Conservation (phyloP, 306 rosid genomes). For the Castanea mollissima region DNA sequence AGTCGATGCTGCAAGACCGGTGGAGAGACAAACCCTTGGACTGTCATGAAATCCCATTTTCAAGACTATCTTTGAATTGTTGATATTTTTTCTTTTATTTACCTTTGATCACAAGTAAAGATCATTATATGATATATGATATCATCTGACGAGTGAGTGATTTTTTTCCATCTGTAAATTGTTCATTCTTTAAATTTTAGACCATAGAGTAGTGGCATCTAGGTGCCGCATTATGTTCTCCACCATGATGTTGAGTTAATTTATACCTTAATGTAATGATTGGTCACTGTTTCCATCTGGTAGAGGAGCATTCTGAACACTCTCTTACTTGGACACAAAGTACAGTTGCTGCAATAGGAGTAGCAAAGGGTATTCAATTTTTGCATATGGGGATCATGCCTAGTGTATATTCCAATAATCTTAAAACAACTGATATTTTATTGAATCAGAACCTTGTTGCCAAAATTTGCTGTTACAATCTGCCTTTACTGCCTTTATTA, state of each 20-base stretch:
- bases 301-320: constrained; percentile 48
- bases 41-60: neutral
- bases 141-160: neutral
- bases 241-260: neutral
- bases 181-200: neutral
- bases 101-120: neutral
- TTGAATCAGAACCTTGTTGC: constrained; percentile 74
- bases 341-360: constrained; percentile 68
- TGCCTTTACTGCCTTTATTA: constrained; percentile 44
- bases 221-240: neutral
- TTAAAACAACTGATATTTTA: constrained; percentile 66
- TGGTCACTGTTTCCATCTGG: constrained; percentile 6
- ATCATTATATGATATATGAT: neutral
- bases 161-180: neutral
- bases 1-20: too few relatives aligned
- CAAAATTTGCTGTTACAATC: constrained; percentile 70
- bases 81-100: neutral
- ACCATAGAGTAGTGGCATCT: neutral
- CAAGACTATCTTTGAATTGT: neutral
- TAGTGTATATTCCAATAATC: constrained; percentile 61
- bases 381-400: constrained; percentile 79
- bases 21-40: too few relatives aligned
- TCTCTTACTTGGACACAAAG: constrained; percentile 68
- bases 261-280: neutral
- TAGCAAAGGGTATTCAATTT: constrained; percentile 83